Base-by-base conservation (phyloP, 2,329 filamentous ascomycete species). In the Aspergillus brunneoviolaceus region DNA sequence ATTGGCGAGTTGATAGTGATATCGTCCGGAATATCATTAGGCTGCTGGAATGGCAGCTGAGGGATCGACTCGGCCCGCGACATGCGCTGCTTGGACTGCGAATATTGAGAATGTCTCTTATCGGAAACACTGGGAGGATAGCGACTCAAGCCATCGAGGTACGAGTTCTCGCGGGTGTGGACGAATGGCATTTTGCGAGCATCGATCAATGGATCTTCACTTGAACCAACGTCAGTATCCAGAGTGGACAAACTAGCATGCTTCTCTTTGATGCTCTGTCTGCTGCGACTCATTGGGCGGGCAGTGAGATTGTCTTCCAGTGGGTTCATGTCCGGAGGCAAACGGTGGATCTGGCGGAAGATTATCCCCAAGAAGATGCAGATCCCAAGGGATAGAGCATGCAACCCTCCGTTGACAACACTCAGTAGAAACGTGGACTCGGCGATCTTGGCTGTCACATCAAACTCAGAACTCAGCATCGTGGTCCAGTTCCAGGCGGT, bases 251-350 rank as follows among this genome's bases (percentile, higher is more conserved):
- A 76, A 59, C 82, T 84, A 53, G 86, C 75, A 57, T 88, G 85
- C 73, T 90, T 90, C 62, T 90, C 85, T 10, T 81, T 79, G 2
- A 82, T 79, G 16, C 85, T 82, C 0, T 83, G 85, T 66, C 85
- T 86, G 72, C 90, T 93, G 70, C 89, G 86, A 80, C 92, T 93
- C 77, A 96, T 92, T 76, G 65, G 74, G 71, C 77, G 81, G 59
- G 91, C 87, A 1, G 92, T 97, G 60, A 96, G 79, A 69, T 94
- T 88, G 65, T 90, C 87, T 73, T 97, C 93, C 14, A 98, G 82
- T 1, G 94, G 94, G 73, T 98, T 98, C 90, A 96, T 92, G 71
- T 98, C 94, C 0, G 94, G 93, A 5, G 94, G 94, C 73, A 97
- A 84, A 21, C 83, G 81, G 5, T 87, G 82, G 69, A 98, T 97